These are phyloP conservation scores for Ganoderma lingzhi DNA, from an alignment of 1,284 basidiomycete species.

Conservation along the genomic window DNA sequence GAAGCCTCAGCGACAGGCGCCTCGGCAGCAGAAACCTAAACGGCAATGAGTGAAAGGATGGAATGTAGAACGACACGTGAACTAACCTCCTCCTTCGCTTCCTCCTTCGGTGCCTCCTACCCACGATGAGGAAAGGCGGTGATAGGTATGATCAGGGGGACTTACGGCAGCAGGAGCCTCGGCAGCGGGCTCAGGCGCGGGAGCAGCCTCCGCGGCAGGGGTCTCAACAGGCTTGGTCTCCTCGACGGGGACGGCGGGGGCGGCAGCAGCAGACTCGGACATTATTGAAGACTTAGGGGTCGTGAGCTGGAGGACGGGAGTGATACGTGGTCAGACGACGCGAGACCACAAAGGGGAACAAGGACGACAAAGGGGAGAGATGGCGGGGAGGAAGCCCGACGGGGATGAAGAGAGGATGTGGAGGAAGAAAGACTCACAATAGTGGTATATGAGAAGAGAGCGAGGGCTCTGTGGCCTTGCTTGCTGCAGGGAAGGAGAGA, in stretches of 20 bases:
- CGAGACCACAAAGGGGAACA: conserved; percentile 19
- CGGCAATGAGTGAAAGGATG: background rate
- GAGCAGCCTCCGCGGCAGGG: conserved; percentile 45
- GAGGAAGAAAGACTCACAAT: conserved; percentile 36
- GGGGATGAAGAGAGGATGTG: conserved; percentile 33
- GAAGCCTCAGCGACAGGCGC: conserved; percentile 43
- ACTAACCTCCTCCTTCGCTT: conserved; percentile 31
- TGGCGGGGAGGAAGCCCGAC: conserved; percentile 17
- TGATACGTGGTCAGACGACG: conserved; percentile 35
- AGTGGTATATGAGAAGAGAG: conserved; percentile 42
- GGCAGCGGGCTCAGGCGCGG: conserved; percentile 40
- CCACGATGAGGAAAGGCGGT: background rate
- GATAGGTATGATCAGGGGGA: conserved; percentile 5
- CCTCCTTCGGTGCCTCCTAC: conserved; percentile 33
- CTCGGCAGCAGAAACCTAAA: conserved; percentile 34
- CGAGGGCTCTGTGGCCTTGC: conserved; percentile 38
- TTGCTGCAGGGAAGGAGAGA: conserved; percentile 38
- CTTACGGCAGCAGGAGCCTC: conserved; percentile 41
- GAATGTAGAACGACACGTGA: background rate
- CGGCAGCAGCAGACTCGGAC: conserved; percentile 71
- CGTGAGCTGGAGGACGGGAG: conserved; percentile 51
- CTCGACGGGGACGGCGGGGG: conserved; percentile 50
- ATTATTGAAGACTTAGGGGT: conserved; percentile 69
- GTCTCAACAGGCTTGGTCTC: conserved; percentile 56
- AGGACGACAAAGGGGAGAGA: conserved; percentile 23